Conservation (phyloP, 495 filamentous ascomycete species). For the Trichoderma gamsii region DNA sequence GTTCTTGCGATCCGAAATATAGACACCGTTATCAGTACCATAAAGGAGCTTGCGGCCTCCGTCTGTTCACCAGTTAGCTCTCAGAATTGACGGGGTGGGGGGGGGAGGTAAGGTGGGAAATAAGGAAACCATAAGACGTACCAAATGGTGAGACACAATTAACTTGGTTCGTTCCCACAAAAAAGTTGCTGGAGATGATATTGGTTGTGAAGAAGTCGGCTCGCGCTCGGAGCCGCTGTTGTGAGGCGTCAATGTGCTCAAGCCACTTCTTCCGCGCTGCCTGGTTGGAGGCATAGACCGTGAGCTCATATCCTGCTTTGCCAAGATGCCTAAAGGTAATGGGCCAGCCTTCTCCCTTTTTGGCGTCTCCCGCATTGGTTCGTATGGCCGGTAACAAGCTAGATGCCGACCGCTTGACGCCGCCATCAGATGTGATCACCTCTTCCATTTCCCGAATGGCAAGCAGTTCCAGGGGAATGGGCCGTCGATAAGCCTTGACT, state of each 20-base stretch:
- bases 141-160: slow-evolving; percentile 90
- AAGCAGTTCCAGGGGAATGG: slow-evolving; percentile 89
- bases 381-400: slow-evolving; percentile 74
- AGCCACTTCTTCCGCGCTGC: slow-evolving; percentile 88
- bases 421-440: slow-evolving; percentile 72
- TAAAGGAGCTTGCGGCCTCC: slow-evolving; percentile 91
- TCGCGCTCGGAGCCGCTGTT: slow-evolving; percentile 72
- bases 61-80: slow-evolving; percentile 48
- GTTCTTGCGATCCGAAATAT: slow-evolving; percentile 79
- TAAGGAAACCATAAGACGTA: slow-evolving; percentile 34
- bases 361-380: slow-evolving; percentile 36
- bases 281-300: slow-evolving; percentile 77
- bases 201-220: slow-evolving; percentile 93
- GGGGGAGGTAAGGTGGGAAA: too few relatives aligned
- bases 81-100: too few relatives aligned
- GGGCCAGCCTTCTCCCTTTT: slow-evolving; percentile 73
- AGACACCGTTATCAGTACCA: slow-evolving; percentile 91
- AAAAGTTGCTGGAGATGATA: slow-evolving; percentile 78
- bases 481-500: slow-evolving; percentile 87
- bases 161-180: slow-evolving; percentile 71
- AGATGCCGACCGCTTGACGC: slow-evolving; percentile 79
- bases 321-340: slow-evolving; percentile 98
- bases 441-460: slow-evolving; percentile 96
- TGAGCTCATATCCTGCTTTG: slow-evolving; percentile 90
- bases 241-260: slow-evolving; percentile 87